phyloP scores from a whole-genome alignment of 352 stramenopile species.

The Phytophthora idaei region DNA sequence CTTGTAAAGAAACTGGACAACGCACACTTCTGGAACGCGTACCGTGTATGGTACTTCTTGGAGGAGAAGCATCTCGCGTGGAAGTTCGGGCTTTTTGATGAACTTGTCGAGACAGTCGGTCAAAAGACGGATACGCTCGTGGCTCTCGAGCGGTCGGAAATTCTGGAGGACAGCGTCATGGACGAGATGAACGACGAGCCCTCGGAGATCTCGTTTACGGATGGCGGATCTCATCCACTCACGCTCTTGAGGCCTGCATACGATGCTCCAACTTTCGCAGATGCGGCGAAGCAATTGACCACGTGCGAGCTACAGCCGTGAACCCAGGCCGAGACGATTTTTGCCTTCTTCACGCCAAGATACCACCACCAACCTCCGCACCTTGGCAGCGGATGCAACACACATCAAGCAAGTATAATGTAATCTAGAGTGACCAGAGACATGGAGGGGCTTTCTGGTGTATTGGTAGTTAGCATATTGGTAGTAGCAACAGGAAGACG shows the following conservation, averaged over 20 bases:
- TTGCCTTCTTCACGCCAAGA: conserved; percentile 27
- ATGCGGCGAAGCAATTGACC: conserved; percentile 45
- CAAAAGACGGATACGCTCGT: conserved; percentile 51
- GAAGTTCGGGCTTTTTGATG: conserved; percentile 78
- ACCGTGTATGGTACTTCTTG: conserved; percentile 76
- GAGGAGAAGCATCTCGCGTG: conserved; percentile 77
- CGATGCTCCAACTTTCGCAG: conserved; percentile 50
- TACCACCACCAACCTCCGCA: conserved; percentile 27
- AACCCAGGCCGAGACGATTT: conserved; percentile 16
- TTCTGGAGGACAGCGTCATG: conserved; percentile 54
- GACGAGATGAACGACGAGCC: conserved; percentile 44
- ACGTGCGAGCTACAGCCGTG: conserved; percentile 50
- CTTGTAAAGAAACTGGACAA: conserved; percentile 85
- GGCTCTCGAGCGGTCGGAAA: conserved; percentile 46
- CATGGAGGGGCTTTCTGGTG: conserved; percentile 32
- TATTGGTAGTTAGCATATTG: conserved; percentile 43
- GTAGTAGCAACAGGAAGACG: conserved; percentile 32
- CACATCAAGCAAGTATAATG: conserved; percentile 45
- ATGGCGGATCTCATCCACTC: conserved; percentile 30
- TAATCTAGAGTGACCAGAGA: conserved; percentile 50
- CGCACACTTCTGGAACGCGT: conserved; percentile 86
- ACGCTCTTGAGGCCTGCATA: conserved; percentile 34
- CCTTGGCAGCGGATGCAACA: conserved; percentile 37
- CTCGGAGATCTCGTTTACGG: conserved; percentile 38
- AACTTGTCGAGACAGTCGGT: conserved; percentile 73